Conservation (phyloP, 1,139 yeast species). For the Nakaseomyces delphensis region DNA sequence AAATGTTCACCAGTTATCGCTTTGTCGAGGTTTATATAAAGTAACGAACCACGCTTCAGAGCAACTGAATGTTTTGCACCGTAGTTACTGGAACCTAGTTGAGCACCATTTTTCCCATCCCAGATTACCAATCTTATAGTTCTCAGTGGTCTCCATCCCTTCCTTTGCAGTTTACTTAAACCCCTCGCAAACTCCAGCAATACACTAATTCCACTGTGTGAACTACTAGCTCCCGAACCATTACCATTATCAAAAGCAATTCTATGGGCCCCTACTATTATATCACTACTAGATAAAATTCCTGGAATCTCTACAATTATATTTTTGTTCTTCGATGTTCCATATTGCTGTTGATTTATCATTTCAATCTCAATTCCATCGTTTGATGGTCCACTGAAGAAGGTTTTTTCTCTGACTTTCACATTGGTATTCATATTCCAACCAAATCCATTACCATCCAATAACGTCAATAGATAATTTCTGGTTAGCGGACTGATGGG, state of each 20-base stretch:
- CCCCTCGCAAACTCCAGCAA: conserved; percentile 42
- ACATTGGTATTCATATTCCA: conserved; percentile 8
- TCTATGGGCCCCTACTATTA: conserved; percentile 42
- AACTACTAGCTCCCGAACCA: conserved; percentile 38
- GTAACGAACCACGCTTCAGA: conserved; percentile 33
- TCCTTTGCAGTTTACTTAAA: conserved; percentile 32
- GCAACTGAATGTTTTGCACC: conserved; percentile 35
- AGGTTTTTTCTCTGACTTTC: conserved; percentile 33
- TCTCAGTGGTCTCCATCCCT: conserved; percentile 49
- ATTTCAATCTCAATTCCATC: conserved; percentile 27
- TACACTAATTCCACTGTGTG: conserved; percentile 38
- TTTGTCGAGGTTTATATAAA: conserved; percentile 41
- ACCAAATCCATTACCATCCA: conserved; percentile 31
- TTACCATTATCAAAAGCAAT: conserved; percentile 34
- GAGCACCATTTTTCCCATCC: conserved; percentile 44
- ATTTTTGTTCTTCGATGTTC: conserved; percentile 35
- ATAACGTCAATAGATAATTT: conserved; percentile 31
- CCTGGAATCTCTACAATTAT: conserved; percentile 44
- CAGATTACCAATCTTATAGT: conserved; percentile 44
- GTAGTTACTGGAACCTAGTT: conserved; percentile 43
- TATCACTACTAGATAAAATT: conserved; percentile 38
- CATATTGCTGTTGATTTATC: conserved; percentile 33
- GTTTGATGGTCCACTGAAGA: conserved; percentile 35
- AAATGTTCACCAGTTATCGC: conserved; percentile 39
- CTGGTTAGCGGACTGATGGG: conserved; percentile 37